A percentile compares a stretch with the other conserved stretches of the same genome.
Conservation (phyloP, 2,329 filamentous ascomycete species). For the Corinectria fuckeliana region DNA sequence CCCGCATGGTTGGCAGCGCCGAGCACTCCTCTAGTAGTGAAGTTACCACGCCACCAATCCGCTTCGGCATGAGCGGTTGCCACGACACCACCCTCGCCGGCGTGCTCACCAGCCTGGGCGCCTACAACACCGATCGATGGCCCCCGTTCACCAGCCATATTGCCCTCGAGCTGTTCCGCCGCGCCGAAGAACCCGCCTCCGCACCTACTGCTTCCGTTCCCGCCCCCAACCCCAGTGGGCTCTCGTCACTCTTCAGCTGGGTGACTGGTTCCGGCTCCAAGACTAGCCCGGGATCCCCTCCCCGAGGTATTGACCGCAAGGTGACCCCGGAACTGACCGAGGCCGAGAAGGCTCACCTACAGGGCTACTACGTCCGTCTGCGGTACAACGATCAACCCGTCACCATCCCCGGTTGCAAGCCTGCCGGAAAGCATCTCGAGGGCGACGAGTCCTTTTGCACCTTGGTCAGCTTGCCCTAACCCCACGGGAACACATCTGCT, state of each 20-base stretch:
- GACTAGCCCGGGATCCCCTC: slow-evolving; percentile 37
- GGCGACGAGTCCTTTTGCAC: slow-evolving; percentile 93
- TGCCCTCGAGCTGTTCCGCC: slow-evolving; percentile 86
- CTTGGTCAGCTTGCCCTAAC: slow-evolving; percentile 60
- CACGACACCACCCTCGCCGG: slow-evolving; percentile 93
- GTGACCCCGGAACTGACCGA: slow-evolving; percentile 61
- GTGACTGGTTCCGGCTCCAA: slow-evolving; percentile 27
- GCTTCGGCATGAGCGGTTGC: slow-evolving; percentile 82
- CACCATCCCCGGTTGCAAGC: slow-evolving; percentile 80
- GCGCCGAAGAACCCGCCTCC: slow-evolving; percentile 44
- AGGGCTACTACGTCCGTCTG: slow-evolving; percentile 85
- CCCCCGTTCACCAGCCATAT: slow-evolving; percentile 93
- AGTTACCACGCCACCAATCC: slow-evolving; percentile 58
- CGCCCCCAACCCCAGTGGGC: slow-evolving; percentile 24
- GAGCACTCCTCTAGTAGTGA: slow-evolving; percentile 52
- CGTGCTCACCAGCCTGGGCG: slow-evolving; percentile 78
- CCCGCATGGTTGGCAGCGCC: slow-evolving; percentile 72
- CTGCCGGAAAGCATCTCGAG: slow-evolving; percentile 79
- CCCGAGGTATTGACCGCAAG: slow-evolving; percentile 65
- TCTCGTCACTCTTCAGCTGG: slow-evolving; percentile 38
- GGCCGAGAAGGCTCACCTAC: slow-evolving; percentile 64
- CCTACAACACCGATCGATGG: slow-evolving; percentile 77
- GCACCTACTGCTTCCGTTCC: neutral
- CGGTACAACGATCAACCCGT: slow-evolving; percentile 90
- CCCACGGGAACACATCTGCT: neutral